Percentiles rank a stretch among this genome's conserved stretches.
Evolutionary conservation across 164 flowering plant genomes (phyloP).

Genomic region (Sedum album): DNA sequence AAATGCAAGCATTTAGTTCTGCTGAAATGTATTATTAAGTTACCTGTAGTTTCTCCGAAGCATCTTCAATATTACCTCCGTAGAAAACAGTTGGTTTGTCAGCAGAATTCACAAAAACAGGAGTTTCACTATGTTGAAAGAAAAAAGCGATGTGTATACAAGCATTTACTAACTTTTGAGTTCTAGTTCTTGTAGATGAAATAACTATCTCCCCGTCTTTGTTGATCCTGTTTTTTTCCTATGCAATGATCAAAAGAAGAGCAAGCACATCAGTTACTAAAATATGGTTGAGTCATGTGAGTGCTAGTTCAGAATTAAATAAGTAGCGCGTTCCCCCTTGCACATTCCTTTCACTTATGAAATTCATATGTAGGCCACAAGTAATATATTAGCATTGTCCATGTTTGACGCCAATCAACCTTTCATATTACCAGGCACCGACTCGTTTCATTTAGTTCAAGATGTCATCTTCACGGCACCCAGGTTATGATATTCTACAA

Average conservation of each 20-base stretch:
- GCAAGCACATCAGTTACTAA: not conserved
- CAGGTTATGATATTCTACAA: not conserved
- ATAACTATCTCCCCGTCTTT: slow-evolving; percentile 93
- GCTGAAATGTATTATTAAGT: no score
- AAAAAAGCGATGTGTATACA: slow-evolving; percentile 11
- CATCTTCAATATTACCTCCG: slow-evolving; percentile 98
- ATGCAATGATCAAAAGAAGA: slow-evolving; percentile 15
- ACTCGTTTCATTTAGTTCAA: not conserved
- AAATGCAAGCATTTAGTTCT: no score
- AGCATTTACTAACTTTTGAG: slow-evolving; percentile 61
- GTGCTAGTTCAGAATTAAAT: not conserved
- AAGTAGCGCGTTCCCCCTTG: no score
- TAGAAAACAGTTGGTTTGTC: slow-evolving; percentile 17
- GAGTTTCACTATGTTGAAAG: not conserved
- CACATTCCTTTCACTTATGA: not conserved
- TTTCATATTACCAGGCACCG: not conserved
- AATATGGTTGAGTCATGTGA: not conserved
- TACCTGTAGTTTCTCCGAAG: slow-evolving; percentile 84
- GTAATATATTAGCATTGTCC: not conserved
- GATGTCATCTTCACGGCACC: not conserved
- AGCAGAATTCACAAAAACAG: slow-evolving; percentile 10
- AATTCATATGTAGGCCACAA: not conserved
- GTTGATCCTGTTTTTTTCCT: slow-evolving; percentile 97
- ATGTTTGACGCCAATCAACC: not conserved
- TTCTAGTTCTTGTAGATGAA: slow-evolving; percentile 91